These are phyloP conservation scores for Phytophthora ohioensis DNA, from an alignment of 352 stramenopile species.

Conservation along the genomic window DNA sequence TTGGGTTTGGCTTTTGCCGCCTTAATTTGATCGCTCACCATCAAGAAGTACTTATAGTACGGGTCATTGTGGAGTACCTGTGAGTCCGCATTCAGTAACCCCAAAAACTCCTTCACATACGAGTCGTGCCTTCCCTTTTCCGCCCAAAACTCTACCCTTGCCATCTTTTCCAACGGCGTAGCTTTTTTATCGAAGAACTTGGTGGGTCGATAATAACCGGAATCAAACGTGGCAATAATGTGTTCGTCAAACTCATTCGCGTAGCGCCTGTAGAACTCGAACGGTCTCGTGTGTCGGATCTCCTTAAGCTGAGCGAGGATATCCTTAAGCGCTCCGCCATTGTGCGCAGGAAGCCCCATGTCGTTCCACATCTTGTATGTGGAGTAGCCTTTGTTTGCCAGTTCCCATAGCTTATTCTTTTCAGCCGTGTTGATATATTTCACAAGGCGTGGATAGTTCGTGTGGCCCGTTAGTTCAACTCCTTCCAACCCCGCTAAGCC, in stretches of 20 bases:
- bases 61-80: neutral
- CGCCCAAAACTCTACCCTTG: neutral
- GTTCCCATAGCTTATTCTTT: neutral
- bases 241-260: neutral
- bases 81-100: neutral
- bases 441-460: neutral
- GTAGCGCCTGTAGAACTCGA: slow-evolving; percentile 1
- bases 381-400: neutral
- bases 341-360: neutral
- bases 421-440: neutral
- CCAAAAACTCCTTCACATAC: neutral
- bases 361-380: neutral
- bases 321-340: neutral
- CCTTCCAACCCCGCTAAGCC: neutral
- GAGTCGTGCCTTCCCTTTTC: neutral
- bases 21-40: neutral
- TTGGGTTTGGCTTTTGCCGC: too few species aligned
- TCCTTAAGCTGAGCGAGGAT: neutral
- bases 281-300: neutral
- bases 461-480: too few species aligned
- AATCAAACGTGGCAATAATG: neutral
- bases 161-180: neutral
- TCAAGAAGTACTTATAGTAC: slow-evolving; percentile 2
- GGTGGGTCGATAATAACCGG: neutral
- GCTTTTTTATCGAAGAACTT: neutral